A percentile compares a stretch with the other conserved stretches of the same genome.
Conservation (phyloP, 2,329 filamentous ascomycete species). For the Pseudocercospora macadamiae region DNA sequence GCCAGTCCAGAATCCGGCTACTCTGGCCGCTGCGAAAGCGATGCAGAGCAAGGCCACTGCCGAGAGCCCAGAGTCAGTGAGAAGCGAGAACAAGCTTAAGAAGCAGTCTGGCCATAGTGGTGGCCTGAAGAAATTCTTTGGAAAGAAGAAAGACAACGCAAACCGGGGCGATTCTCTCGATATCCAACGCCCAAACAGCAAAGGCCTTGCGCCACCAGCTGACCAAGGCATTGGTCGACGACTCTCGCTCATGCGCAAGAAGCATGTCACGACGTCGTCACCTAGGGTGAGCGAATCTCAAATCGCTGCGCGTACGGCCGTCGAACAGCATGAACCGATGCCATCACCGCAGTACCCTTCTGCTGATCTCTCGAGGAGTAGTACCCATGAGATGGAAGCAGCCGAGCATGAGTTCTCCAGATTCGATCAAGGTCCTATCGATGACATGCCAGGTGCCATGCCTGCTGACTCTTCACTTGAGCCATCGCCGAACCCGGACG, state of each 20-base stretch:
- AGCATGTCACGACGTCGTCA: constrained; percentile 22
- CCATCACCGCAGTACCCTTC: constrained; percentile 49
- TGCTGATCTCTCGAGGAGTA: constrained; percentile 61
- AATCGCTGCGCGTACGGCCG: constrained; percentile 14
- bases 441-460: constrained; percentile 82
- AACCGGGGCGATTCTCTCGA: constrained; percentile 48
- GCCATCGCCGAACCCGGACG: constrained; percentile 20
- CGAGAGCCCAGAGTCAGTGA: constrained; percentile 33
- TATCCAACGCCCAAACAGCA: constrained; percentile 47
- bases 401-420: constrained; percentile 64
- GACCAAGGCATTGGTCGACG: constrained; percentile 40
- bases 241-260: constrained; percentile 48
- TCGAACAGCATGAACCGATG: constrained; percentile 25
- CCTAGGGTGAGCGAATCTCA: constrained; percentile 28
- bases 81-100: constrained; percentile 36
- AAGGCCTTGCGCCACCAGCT: constrained; percentile 35
- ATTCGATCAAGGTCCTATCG: constrained; percentile 87
- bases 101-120: constrained; percentile 47
- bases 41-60: constrained; percentile 34
- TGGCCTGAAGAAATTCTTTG: constrained; percentile 67
- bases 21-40: constrained; percentile 36
- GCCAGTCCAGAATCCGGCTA: constrained; percentile 37
- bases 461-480: constrained; percentile 51
- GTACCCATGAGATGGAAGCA: constrained; percentile 61
- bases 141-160: constrained; percentile 61